A percentile compares a stretch with the other conserved stretches of the same genome.
Conservation (phyloP, 768 basidiomycete genomes). For the Auriscalpium vulgare region DNA sequence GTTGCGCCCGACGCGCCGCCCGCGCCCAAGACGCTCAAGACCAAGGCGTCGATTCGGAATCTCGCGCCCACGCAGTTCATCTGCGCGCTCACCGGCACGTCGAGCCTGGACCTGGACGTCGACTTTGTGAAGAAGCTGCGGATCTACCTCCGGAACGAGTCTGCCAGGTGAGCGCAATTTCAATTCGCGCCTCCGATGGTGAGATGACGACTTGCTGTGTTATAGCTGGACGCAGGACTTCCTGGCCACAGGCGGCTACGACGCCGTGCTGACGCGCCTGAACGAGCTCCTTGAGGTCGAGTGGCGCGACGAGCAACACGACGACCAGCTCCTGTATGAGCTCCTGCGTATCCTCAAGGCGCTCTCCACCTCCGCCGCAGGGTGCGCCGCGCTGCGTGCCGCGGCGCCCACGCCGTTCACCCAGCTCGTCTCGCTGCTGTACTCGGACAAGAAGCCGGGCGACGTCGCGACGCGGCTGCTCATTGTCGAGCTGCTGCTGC, state of each 20-base stretch:
- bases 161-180: constrained; percentile 53
- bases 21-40: constrained; percentile 35
- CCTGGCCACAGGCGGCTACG: constrained; percentile 76
- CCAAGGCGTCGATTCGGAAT: constrained; percentile 44
- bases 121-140: constrained; percentile 83
- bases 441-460: constrained; percentile 97
- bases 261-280: constrained; percentile 70
- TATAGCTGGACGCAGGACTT: constrained; percentile 87
- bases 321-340: constrained; percentile 90
- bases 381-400: constrained; percentile 84
- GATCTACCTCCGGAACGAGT: constrained; percentile 82
- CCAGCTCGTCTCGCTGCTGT: constrained; percentile 77
- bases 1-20: constrained; percentile 28
- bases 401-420: constrained; percentile 83
- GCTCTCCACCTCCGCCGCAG: constrained; percentile 80
- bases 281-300: constrained; percentile 92
- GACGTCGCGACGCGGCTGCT: constrained; percentile 86
- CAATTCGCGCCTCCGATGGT: neutral
- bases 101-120: constrained; percentile 73
- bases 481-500: constrained; percentile 80
- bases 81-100: constrained; percentile 56
- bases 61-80: constrained; percentile 61
- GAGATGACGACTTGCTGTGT: constrained; percentile 1
- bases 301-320: constrained; percentile 99
- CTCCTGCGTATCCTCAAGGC: constrained; percentile 91